Evolutionary conservation across 2,329 filamentous ascomycete species (phyloP).

Genomic region (Rhytidhysteron rufulum): DNA sequence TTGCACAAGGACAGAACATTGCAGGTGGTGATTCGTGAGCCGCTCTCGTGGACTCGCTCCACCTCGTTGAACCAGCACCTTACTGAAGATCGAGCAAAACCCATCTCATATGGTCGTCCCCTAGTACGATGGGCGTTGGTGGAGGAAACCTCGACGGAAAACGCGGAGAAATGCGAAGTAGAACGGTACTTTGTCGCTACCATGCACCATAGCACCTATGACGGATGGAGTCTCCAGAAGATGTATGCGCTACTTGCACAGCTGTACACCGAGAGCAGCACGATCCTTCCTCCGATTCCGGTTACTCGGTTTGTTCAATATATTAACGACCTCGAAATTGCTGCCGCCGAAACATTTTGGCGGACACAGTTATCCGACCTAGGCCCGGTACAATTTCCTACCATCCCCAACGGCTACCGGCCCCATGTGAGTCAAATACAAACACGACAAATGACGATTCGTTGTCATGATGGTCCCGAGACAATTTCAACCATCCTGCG

Average conservation of each 20-base stretch:
- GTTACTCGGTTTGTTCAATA: slow-evolving; percentile 5
- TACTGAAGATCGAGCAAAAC: slow-evolving; percentile 3
- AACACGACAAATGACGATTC: too few species aligned
- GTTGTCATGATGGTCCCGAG: too few species aligned
- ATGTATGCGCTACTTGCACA: slow-evolving; percentile 9
- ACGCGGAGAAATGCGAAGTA: too few species aligned
- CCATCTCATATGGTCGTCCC: slow-evolving; percentile 8
- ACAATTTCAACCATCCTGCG: slow-evolving; percentile 39
- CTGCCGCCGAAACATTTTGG: slow-evolving; percentile 18
- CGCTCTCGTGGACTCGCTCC: slow-evolving; percentile 6
- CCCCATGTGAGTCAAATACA: too few species aligned
- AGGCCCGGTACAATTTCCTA: slow-evolving; percentile 13
- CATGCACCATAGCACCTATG: slow-evolving; percentile 22
- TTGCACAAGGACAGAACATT: slow-evolving; percentile 13
- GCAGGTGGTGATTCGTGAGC: slow-evolving; percentile 9
- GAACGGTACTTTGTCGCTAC: slow-evolving; percentile 23
- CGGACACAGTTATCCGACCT: slow-evolving; percentile 11
- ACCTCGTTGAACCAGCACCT: slow-evolving; percentile 9
- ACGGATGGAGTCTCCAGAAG: slow-evolving; percentile 15
- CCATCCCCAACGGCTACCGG: too few species aligned
- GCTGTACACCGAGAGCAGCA: slow-evolving; percentile 10
- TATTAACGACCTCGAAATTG: slow-evolving; percentile 16
- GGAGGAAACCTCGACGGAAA: slow-evolving; percentile 1
- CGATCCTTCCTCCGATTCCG: slow-evolving; percentile 11
- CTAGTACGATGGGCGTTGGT: slow-evolving; percentile 12